A percentile compares a stretch with the other conserved stretches of the same genome.
Conservation (phyloP, 345 rosid species). For the Punica granatum region DNA sequence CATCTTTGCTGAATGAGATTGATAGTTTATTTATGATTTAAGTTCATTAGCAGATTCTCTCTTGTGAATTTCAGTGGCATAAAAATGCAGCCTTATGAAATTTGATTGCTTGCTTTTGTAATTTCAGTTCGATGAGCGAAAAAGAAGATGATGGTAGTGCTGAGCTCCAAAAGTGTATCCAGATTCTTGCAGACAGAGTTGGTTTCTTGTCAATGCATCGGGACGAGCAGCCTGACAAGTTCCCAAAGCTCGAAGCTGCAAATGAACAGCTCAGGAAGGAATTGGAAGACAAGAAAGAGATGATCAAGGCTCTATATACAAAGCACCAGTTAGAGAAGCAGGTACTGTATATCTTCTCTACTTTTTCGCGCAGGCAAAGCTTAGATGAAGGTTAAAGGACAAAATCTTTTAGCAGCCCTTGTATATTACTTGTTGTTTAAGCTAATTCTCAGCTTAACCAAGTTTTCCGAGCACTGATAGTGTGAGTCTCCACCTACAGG, state of each 20-base stretch:
- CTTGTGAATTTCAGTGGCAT: background rate
- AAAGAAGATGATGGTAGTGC: slow-evolving; percentile 65
- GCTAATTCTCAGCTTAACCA: background rate
- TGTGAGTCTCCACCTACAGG: slow-evolving; percentile 34
- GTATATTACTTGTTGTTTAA: background rate
- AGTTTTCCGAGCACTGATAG: background rate
- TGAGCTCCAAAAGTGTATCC: slow-evolving; percentile 68
- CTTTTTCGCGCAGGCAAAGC: background rate
- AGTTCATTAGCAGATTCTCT: background rate
- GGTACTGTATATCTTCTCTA: slow-evolving; percentile 30
- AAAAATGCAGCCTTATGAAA: background rate
- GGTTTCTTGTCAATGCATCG: slow-evolving; percentile 65
- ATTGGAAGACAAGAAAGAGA: slow-evolving; percentile 72
- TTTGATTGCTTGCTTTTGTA: background rate
- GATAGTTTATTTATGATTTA: background rate
- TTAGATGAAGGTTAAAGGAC: background rate
- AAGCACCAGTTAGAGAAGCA: slow-evolving; percentile 96
- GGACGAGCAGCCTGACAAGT: slow-evolving; percentile 75
- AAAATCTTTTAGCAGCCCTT: background rate
- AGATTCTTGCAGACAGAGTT: slow-evolving; percentile 72
- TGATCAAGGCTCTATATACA: slow-evolving; percentile 56
- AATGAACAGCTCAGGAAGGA: slow-evolving; percentile 75
- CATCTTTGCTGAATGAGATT: background rate
- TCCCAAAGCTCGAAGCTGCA: slow-evolving; percentile 52
- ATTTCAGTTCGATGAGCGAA: slow-evolving; percentile 57